These are phyloP conservation scores for Tolypocladium cylindrosporum DNA, from an alignment of 2,329 filamentous ascomycete species.

Conservation along the genomic window DNA sequence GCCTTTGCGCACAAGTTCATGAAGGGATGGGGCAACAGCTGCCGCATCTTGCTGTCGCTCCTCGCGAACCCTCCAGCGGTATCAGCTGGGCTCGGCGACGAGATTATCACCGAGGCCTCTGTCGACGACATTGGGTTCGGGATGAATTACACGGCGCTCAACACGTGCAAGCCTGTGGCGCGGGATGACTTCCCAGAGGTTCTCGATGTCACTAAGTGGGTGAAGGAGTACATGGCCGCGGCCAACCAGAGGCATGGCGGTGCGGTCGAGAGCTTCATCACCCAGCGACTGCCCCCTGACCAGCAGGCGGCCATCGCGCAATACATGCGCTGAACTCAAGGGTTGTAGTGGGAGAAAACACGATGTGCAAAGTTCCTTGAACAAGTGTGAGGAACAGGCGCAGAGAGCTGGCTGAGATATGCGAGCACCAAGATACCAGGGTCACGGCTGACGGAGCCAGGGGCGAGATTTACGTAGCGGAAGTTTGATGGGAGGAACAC, in stretches of 20 bases:
- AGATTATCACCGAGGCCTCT: slow-evolving; percentile 76
- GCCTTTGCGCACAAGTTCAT: slow-evolving; percentile 74
- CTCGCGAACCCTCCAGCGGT: slow-evolving; percentile 77
- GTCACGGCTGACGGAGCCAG: neutral
- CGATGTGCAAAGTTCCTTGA: neutral
- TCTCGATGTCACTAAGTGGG: slow-evolving; percentile 75
- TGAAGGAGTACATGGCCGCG: slow-evolving; percentile 64
- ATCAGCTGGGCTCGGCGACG: slow-evolving; percentile 54
- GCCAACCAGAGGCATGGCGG: slow-evolving; percentile 68
- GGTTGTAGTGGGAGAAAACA: neutral
- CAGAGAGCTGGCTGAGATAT: neutral
- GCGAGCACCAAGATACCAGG: slow-evolving; percentile 1
- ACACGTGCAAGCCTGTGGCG: slow-evolving; percentile 69
- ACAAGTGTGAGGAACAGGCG: no score
- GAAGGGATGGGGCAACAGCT: slow-evolving; percentile 87
- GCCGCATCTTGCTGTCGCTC: slow-evolving; percentile 78
- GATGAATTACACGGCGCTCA: slow-evolving; percentile 85
- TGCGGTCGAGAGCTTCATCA: slow-evolving; percentile 59
- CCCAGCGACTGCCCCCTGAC: slow-evolving; percentile 58
- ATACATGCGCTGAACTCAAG: slow-evolving; percentile 32
- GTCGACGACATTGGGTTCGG: slow-evolving; percentile 94
- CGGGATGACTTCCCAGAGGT: slow-evolving; percentile 83
- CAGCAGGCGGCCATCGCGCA: slow-evolving; percentile 41
- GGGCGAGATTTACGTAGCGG: neutral
- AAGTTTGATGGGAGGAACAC: neutral